Conservation (phyloP, 495 filamentous ascomycete species). For the Thermochaetoides thermophila region DNA sequence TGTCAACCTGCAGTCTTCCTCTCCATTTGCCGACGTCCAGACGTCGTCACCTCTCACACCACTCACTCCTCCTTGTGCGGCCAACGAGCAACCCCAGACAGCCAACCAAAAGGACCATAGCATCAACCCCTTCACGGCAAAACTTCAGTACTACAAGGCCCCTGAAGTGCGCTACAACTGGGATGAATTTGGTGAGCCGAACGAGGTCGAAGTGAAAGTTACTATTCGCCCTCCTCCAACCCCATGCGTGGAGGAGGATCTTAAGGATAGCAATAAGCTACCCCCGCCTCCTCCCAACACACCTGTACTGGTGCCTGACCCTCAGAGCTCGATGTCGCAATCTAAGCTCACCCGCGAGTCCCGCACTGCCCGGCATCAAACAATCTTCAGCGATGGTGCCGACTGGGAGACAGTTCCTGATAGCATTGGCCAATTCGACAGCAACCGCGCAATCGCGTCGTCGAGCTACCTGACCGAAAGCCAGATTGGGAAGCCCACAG, state of each 20-base stretch:
- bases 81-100: not conserved
- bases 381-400: too few relatives aligned
- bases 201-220: conserved; percentile 8
- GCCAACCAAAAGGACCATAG: not conserved
- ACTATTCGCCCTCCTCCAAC: conserved; percentile 2
- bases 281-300: conserved; percentile 1
- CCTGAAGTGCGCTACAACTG: conserved; percentile 3
- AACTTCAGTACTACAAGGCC: conserved; percentile 4
- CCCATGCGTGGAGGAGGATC: too few relatives aligned
- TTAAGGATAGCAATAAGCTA: too few relatives aligned
- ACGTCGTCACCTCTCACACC: conserved; percentile 1
- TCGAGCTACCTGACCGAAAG: conserved; percentile 2
- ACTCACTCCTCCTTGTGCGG: not conserved
- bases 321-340: too few relatives aligned
- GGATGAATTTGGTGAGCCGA: conserved; percentile 2
- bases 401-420: conserved; percentile 19
- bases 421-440: conserved; percentile 14
- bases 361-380: too few relatives aligned
- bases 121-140: conserved; percentile 9
- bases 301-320: too few relatives aligned
- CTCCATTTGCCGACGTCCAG: too few relatives aligned
- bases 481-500: conserved; percentile 12
- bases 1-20: too few relatives aligned
- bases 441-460: conserved; percentile 12
- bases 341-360: too few relatives aligned